Evolutionary conservation across 2,329 filamentous ascomycete species (phyloP).

Genomic region (Tolypocladium endophyticum): DNA sequence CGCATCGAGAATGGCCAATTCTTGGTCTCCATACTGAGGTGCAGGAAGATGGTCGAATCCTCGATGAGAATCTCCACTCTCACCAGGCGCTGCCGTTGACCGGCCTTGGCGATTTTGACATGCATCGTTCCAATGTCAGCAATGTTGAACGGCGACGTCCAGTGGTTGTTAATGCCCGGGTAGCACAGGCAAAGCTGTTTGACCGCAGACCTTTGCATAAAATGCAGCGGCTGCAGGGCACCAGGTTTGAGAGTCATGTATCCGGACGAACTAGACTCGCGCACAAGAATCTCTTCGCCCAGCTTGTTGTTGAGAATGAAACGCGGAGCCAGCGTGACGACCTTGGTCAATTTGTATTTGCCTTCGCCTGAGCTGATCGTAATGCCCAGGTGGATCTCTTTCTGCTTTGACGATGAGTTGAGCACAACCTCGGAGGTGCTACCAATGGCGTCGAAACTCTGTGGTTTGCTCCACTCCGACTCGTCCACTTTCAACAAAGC

Average conservation of each 20-base stretch:
- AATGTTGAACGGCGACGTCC: conserved; percentile 97
- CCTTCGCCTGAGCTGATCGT: conserved; percentile 84
- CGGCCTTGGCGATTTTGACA: conserved; percentile 84
- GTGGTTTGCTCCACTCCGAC: conserved; percentile 92
- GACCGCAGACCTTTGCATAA: conserved; percentile 68
- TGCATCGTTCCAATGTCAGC: conserved; percentile 87
- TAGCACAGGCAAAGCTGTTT: conserved; percentile 93
- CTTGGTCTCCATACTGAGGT: conserved; percentile 81
- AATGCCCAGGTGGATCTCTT: conserved; percentile 85
- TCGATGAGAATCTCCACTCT: conserved; percentile 87
- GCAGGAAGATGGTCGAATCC: conserved; percentile 84
- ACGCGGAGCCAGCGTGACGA: conserved; percentile 83
- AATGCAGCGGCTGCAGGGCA: conserved; percentile 79
- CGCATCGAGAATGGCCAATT: conserved; percentile 99
- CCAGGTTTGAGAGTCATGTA: conserved; percentile 67
- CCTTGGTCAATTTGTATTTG: conserved; percentile 96
- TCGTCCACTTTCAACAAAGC: conserved; percentile 79
- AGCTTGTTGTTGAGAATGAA: conserved; percentile 93
- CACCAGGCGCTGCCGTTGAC: conserved; percentile 79
- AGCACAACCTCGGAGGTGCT: conserved; percentile 84
- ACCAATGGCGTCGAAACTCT: conserved; percentile 95
- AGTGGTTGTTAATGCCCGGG: conserved; percentile 88
- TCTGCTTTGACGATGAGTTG: conserved; percentile 56
- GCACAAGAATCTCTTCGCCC: conserved; percentile 76
- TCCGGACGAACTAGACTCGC: conserved; percentile 85